Evolutionary conservation across 345 rosid genomes (phyloP).

Genomic region (Eucalyptus cloeziana): DNA sequence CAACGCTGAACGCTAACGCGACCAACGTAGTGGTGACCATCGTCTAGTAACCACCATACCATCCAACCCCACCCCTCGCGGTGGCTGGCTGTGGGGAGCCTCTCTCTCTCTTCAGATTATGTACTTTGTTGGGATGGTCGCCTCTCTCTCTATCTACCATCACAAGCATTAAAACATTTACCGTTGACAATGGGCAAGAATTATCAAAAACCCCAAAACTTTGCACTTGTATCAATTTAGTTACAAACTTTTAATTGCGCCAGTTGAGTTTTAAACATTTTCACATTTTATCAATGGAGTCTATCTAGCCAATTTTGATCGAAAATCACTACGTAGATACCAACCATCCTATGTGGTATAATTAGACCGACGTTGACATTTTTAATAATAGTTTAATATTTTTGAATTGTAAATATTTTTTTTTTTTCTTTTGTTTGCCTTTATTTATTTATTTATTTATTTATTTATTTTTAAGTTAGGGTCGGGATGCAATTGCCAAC

Average conservation of each 20-base stretch:
- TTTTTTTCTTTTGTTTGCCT: no score
- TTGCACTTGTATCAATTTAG: not conserved
- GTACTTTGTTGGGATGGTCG: not conserved
- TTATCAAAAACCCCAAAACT: no score
- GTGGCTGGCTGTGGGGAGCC: no score
- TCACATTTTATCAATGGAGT: not conserved
- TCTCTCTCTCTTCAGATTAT: not conserved
- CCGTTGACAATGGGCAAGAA: not conserved
- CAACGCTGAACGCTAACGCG: not conserved
- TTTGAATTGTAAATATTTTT: no score
- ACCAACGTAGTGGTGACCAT: not conserved
- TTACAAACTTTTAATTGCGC: not conserved
- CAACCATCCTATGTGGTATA: accelerated
- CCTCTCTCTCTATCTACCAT: not conserved
- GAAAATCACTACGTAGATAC: no score
- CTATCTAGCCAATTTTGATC: not conserved
- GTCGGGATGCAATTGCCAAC: not conserved
- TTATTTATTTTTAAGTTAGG: not conserved
- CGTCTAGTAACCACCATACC: no score
- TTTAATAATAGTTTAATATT: no score
- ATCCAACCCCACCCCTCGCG: no score
- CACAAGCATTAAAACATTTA: not conserved
- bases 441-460: no score
- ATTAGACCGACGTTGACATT: accelerated
- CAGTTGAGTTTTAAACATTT: no score